These are phyloP conservation scores for Clausena lansium DNA, from an alignment of 345 rosid genomes.

Conservation along the genomic window DNA sequence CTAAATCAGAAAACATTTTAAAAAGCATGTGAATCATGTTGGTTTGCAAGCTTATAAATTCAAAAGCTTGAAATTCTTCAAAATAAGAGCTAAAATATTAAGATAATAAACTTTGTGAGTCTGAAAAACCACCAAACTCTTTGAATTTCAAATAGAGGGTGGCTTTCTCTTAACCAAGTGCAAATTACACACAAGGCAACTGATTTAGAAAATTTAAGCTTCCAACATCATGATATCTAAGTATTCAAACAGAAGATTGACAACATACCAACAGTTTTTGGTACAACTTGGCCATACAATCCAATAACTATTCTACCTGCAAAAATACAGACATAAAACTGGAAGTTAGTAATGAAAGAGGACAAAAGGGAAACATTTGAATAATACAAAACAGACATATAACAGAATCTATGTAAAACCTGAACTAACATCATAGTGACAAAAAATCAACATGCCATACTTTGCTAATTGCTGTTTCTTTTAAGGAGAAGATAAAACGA, in stretches of 20 bases:
- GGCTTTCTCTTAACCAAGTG: neutral
- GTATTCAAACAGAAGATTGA: constrained; percentile 10
- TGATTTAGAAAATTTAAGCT: constrained; percentile 5
- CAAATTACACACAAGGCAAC: neutral
- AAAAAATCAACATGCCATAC: neutral
- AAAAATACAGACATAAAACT: constrained; percentile 8
- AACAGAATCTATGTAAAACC: neutral
- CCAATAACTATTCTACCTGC: constrained; percentile 97
- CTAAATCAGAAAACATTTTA: neutral
- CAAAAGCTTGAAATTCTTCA: neutral
- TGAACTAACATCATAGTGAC: neutral
- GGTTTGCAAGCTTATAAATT: neutral
- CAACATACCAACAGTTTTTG: constrained; percentile 86
- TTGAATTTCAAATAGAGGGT: neutral
- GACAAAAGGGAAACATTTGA: neutral
- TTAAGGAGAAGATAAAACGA: neutral
- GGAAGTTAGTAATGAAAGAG: constrained; percentile 17
- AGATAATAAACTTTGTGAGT: neutral
- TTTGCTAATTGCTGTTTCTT: neutral
- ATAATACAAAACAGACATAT: neutral
- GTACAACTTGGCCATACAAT: constrained; percentile 81
- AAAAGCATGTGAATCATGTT: neutral
- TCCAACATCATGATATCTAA: neutral
- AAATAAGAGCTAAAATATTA: neutral
- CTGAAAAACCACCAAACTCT: neutral